Conservation (phyloP, 352 stramenopile species). For the Phytophthora kernoviae region DNA sequence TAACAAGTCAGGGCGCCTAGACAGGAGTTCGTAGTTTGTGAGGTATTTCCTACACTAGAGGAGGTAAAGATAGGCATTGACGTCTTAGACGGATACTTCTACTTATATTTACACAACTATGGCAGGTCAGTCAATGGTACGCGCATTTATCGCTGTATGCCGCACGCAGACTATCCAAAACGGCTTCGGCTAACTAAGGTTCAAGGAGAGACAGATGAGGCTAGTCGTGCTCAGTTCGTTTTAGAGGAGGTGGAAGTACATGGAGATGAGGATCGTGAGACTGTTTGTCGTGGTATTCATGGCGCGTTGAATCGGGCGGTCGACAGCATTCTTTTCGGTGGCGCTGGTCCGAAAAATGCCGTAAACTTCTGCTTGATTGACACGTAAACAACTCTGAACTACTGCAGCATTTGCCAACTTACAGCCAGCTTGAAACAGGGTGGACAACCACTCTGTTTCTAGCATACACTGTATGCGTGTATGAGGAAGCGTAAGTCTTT, state of each 20-base stretch:
- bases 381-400: background rate
- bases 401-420: background rate
- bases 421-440: slow-evolving; percentile 2
- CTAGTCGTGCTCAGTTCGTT: background rate
- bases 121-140: background rate
- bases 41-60: background rate
- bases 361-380: slow-evolving; percentile 1
- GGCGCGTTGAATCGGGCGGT: background rate
- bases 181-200: background rate
- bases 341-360: slow-evolving; percentile 2
- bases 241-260: slow-evolving; percentile 3
- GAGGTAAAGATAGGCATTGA: slow-evolving; percentile 6
- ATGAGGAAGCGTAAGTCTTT: too few relatives aligned
- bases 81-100: background rate
- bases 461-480: too few relatives aligned
- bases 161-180: background rate
- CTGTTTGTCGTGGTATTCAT: background rate
- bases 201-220: background rate
- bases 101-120: slow-evolving; percentile 1
- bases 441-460: too few relatives aligned
- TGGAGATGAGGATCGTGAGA: background rate
- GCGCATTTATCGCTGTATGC: slow-evolving; percentile 1
- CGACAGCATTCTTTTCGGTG: background rate
- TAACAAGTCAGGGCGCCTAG: background rate
- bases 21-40: background rate